phyloP scores from a whole-genome alignment of 352 stramenopile species.

The Pythium sp. region DNA sequence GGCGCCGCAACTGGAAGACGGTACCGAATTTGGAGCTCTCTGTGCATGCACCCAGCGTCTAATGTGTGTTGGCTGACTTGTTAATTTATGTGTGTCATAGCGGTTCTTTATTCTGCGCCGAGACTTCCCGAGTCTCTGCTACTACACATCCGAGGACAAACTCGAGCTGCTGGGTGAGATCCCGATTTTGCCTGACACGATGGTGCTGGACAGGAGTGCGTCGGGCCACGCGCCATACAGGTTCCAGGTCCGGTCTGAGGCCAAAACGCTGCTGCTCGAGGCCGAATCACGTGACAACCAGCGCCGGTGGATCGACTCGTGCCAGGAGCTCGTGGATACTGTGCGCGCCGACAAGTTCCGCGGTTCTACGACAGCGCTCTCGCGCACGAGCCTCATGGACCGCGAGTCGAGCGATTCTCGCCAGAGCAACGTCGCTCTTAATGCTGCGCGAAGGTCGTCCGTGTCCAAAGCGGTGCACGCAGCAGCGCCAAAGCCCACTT shows the following conservation, averaged over 20 bases:
- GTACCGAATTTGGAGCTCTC: conserved; percentile 16
- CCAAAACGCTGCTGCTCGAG: conserved; percentile 58
- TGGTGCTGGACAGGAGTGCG: conserved; percentile 67
- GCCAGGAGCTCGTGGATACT: conserved; percentile 60
- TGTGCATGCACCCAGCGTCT: neutral
- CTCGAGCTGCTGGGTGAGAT: conserved; percentile 74
- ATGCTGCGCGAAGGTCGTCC: conserved; percentile 14
- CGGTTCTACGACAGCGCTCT: conserved; percentile 23
- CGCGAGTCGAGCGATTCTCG: conserved; percentile 18
- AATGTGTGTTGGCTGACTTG: neutral
- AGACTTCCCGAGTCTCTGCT: conserved; percentile 72
- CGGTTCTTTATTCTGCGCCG: conserved; percentile 79
- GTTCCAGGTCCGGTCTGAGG: conserved; percentile 64
- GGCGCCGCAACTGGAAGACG: conserved; percentile 85
- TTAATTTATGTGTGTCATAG: conserved; percentile 12
- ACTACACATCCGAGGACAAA: conserved; percentile 84
- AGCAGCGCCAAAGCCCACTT: conserved; percentile 6
- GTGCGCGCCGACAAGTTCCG: conserved; percentile 68
- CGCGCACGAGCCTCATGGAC: conserved; percentile 21
- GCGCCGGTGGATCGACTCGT: conserved; percentile 67
- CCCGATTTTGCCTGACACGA: conserved; percentile 64
- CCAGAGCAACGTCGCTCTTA: neutral
- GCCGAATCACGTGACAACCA: conserved; percentile 64
- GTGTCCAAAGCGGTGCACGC: conserved; percentile 22
- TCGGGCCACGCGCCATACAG: conserved; percentile 54